A percentile compares a stretch with the other conserved stretches of the same genome.
phyloP scores from a whole-genome alignment of 805 yeast genomes.

The Candida suzukii region DNA sequence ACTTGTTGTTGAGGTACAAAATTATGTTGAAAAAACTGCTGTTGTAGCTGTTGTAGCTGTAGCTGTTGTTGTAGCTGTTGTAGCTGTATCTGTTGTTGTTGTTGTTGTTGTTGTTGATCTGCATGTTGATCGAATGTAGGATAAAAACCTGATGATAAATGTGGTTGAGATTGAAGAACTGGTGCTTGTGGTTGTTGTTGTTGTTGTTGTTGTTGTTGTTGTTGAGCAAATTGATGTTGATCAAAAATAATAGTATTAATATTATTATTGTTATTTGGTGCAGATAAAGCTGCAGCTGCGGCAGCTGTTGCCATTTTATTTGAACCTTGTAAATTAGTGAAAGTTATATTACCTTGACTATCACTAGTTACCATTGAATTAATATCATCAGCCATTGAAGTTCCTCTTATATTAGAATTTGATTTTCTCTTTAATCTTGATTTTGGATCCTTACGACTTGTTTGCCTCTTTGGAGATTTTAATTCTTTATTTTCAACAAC shows the following conservation, averaged over 20 bases:
- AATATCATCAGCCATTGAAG: neutral
- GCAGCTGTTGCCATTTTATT: slow-evolving; percentile 1
- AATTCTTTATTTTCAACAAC: neutral
- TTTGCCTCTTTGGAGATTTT: neutral
- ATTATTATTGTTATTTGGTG: neutral
- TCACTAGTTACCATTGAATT: neutral
- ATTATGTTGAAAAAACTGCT: neutral
- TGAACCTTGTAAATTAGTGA: neutral
- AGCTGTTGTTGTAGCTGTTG: neutral
- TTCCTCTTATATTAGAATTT: neutral
- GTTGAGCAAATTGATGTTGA: neutral
- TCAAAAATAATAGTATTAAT: too few relatives aligned
- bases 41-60: neutral
- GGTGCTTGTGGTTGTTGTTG: neutral
- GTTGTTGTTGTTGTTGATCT: neutral
- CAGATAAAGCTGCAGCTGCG: neutral
- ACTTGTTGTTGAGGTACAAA: too few relatives aligned
- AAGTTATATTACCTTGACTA: neutral
- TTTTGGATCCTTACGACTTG: neutral
- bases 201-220: neutral
- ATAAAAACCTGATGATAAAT: neutral
- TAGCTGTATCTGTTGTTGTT: neutral
- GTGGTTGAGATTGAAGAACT: neutral
- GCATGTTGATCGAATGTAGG: neutral
- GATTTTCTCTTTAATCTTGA: neutral